A percentile compares a stretch with the other conserved stretches of the same genome.
These are phyloP conservation scores for Trichoderma reesei DNA, from an alignment of 495 filamentous ascomycete genomes.

Conservation along the genomic window DNA sequence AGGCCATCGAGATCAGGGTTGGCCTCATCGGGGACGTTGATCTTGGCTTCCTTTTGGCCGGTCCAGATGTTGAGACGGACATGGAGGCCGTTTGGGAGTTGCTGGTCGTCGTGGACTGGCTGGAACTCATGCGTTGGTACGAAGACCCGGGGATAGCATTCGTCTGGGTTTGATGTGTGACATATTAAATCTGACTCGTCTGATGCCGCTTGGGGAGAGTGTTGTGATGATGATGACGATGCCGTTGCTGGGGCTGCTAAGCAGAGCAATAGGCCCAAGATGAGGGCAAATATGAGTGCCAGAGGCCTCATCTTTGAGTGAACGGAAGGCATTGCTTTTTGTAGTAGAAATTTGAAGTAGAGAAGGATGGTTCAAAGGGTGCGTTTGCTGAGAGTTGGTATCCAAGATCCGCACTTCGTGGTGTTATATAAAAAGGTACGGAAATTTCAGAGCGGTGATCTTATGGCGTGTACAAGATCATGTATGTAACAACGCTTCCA, in stretches of 20 bases:
- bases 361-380: not conserved
- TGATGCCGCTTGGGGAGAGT: conserved; percentile 18
- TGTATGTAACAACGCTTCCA: not conserved
- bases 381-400: too few species aligned
- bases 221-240: conserved; percentile 7
- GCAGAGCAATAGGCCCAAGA: not conserved
- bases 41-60: conserved; percentile 51
- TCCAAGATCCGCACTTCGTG: not conserved
- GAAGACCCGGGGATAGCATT: conserved; percentile 57
- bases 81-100: conserved; percentile 52
- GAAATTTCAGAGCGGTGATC: not conserved
- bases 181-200: conserved; percentile 48
- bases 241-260: not conserved
- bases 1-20: conserved; percentile 34
- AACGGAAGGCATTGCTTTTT: not conserved
- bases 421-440: not conserved
- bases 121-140: conserved; percentile 53
- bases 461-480: not conserved
- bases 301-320: not conserved
- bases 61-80: conserved; percentile 53
- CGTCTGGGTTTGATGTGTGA: conserved; percentile 44
- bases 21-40: conserved; percentile 42
- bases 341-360: not conserved
- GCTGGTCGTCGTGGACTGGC: conserved; percentile 50
- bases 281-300: not conserved